A percentile compares a stretch with the other conserved stretches of the same genome.
These are phyloP conservation scores for Dichomitus squalens DNA, from an alignment of 1,284 basidiomycete genomes.

Conservation along the genomic window DNA sequence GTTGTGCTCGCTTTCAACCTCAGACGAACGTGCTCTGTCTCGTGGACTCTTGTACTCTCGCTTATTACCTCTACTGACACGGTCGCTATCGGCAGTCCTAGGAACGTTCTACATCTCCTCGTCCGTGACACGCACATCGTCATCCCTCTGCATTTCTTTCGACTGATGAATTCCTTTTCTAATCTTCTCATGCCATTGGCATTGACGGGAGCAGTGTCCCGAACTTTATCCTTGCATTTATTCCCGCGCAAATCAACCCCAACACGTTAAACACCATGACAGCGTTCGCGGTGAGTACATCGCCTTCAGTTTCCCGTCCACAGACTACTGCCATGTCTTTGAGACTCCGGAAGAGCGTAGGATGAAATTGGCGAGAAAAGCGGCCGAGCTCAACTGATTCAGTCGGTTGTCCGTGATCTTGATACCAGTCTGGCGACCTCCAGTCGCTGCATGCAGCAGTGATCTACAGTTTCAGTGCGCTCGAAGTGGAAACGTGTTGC, in stretches of 20 bases:
- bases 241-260: slow-evolving; percentile 81
- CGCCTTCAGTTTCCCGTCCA: neutral
- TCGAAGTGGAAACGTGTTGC: too few relatives aligned
- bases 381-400: too few relatives aligned
- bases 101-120: slow-evolving; percentile 95
- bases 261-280: slow-evolving; percentile 91
- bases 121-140: slow-evolving; percentile 45
- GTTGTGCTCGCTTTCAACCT: slow-evolving; percentile 17
- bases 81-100: slow-evolving; percentile 49
- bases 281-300: slow-evolving; percentile 69
- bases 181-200: neutral
- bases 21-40: slow-evolving; percentile 22
- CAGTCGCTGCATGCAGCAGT: too few relatives aligned
- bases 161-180: slow-evolving; percentile 14
- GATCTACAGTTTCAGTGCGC: too few relatives aligned
- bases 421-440: too few relatives aligned
- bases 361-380: too few relatives aligned
- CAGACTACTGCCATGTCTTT: slow-evolving; percentile 6
- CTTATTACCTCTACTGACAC: slow-evolving; percentile 5
- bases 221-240: slow-evolving; percentile 90
- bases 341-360: slow-evolving; percentile 12
- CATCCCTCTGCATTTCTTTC: slow-evolving; percentile 19
- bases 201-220: slow-evolving; percentile 60
- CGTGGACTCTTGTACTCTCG: neutral
- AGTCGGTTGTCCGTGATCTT: too few relatives aligned